Evolutionary conservation across 106 monocot genomes (phyloP).

Genomic region (Allium sativum): DNA sequence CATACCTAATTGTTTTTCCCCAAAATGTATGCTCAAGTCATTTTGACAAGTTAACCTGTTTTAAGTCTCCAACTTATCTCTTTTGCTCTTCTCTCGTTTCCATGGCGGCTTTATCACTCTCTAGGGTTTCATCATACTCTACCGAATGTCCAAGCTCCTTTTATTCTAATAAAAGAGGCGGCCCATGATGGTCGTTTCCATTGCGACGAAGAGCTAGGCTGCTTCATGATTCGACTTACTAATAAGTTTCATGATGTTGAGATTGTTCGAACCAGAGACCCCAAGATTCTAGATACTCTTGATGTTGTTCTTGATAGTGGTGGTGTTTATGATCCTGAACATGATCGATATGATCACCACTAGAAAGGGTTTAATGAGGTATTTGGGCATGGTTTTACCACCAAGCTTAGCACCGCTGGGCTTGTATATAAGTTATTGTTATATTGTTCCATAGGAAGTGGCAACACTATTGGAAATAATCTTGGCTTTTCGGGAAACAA

Average conservation of each 20-base stretch:
- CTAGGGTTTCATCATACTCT: constrained; percentile 5
- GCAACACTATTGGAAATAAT: too few species aligned
- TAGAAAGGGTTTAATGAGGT: constrained; percentile 86
- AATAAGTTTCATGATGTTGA: constrained; percentile 55
- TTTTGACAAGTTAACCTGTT: too few species aligned
- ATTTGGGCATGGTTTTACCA: constrained; percentile 85
- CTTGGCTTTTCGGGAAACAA: too few species aligned
- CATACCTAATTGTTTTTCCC: too few species aligned
- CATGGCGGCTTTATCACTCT: neutral
- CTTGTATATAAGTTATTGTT: constrained; percentile 81
- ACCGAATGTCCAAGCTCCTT: neutral
- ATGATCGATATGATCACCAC: constrained; percentile 82
- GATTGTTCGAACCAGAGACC: constrained; percentile 58
- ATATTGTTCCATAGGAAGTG: neutral
- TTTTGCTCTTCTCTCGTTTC: neutral
- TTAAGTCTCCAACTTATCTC: too few species aligned
- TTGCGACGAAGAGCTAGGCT: constrained; percentile 92
- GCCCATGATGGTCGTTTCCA: constrained; percentile 93
- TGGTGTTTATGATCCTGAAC: constrained; percentile 80
- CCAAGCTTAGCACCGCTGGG: constrained; percentile 93
- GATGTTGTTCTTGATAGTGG: constrained; percentile 98
- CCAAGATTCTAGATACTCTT: constrained; percentile 63
- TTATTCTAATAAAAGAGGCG: constrained; percentile 17
- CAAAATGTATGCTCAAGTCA: too few species aligned
- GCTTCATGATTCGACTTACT: constrained; percentile 92